phyloP scores from a whole-genome alignment of 1,284 basidiomycete genomes.

The Leccinum glutinopallens region DNA sequence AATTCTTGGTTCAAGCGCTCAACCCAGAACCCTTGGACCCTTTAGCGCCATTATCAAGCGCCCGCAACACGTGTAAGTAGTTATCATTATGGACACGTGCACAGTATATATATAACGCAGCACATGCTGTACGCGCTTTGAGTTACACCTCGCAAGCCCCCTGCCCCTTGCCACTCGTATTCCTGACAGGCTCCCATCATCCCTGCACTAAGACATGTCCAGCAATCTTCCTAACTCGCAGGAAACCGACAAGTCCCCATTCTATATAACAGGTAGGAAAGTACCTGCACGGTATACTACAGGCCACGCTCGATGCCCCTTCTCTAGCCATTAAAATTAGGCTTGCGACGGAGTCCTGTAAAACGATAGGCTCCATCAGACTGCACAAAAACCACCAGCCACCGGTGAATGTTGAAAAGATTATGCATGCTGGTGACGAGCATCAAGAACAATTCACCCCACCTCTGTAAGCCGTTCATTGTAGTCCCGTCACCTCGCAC shows the following conservation, averaged over 20 bases:
- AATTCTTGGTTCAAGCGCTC: too few relatives aligned
- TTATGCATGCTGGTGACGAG: constrained; percentile 4
- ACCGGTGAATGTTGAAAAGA: not conserved
- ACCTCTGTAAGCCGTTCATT: too few relatives aligned
- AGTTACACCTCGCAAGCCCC: not conserved
- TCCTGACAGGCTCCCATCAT: not conserved
- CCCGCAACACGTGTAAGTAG: not conserved
- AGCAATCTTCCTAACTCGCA: not conserved
- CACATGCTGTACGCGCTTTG: not conserved
- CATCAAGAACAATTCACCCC: too few relatives aligned
- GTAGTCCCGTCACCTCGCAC: too few relatives aligned
- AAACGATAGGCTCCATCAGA: constrained; percentile 10
- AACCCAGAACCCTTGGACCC: not conserved
- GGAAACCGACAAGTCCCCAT: not conserved
- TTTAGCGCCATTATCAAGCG: not conserved
- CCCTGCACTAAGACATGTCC: constrained; percentile 8
- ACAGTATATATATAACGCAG: not conserved
- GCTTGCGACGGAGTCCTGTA: constrained; percentile 12
- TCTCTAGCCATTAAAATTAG: constrained; percentile 15
- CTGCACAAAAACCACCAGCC: constrained; percentile 7
- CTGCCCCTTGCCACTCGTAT: not conserved
- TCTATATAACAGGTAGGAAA: constrained; percentile 15
- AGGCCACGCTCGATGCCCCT: not conserved
- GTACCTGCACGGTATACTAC: not conserved
- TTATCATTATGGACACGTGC: too few relatives aligned